Conservation (phyloP, 495 filamentous ascomycete species). For the Filosporella fistucella region DNA sequence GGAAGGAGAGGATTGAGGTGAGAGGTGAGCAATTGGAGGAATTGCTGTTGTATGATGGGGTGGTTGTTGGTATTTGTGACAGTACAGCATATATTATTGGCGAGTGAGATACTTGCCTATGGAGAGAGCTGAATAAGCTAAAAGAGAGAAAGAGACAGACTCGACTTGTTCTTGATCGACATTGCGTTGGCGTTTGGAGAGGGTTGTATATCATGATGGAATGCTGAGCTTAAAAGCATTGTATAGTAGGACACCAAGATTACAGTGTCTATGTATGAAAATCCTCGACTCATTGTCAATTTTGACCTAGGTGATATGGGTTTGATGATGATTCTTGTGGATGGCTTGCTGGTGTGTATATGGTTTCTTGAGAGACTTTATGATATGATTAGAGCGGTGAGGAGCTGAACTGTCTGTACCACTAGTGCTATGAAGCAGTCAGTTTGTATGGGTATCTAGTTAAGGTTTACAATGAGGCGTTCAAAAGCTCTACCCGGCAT, state of each 20-base stretch:
- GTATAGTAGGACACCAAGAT: not conserved
- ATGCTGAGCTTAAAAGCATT: no score
- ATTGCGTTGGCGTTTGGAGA: slow-evolving; percentile 22
- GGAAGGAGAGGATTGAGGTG: not conserved
- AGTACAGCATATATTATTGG: not conserved
- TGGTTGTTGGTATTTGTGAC: not conserved
- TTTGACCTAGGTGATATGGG: no score
- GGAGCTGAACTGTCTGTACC: no score
- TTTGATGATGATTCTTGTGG: no score
- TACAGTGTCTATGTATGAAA: slow-evolving; percentile 1
- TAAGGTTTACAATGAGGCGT: no score
- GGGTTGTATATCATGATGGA: slow-evolving; percentile 9
- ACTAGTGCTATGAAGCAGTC: no score
- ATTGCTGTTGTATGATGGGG: not conserved
- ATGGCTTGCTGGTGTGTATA: no score
- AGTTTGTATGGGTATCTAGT: no score
- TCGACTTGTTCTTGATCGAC: slow-evolving; percentile 7
- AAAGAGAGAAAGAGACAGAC: not conserved
- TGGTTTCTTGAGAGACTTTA: no score
- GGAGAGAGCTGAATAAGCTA: not conserved
- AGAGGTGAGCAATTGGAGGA: not conserved
- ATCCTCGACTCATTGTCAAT: no score
- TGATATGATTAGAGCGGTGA: no score
- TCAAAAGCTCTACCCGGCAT: no score
- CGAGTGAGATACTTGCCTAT: not conserved